phyloP scores from a whole-genome alignment of 1,284 basidiomycete genomes.

The Austropuccinia psidii region DNA sequence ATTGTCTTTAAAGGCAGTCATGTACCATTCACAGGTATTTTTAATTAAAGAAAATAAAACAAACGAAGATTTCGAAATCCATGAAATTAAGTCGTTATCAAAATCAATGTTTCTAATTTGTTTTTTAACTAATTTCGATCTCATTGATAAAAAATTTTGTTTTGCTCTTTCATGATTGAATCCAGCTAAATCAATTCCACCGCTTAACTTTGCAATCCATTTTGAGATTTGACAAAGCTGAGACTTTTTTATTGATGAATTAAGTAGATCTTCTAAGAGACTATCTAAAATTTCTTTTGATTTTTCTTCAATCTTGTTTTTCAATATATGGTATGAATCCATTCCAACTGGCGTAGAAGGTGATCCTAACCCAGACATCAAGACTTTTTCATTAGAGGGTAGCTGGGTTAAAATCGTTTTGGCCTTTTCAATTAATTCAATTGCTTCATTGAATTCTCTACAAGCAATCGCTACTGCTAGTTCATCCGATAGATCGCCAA shows the following conservation, averaged over 20 bases:
- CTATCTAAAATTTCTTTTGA: conserved; percentile 64
- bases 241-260: conserved; percentile 69
- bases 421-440: conserved; percentile 65
- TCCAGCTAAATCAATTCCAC: conserved; percentile 47
- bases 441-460: conserved; percentile 78
- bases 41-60: conserved; percentile 83
- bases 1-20: conserved; percentile 89
- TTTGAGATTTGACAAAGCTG: conserved; percentile 64
- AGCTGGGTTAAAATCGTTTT: background rate
- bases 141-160: conserved; percentile 70
- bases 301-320: conserved; percentile 60
- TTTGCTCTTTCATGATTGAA: conserved; percentile 71
- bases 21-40: conserved; percentile 96
- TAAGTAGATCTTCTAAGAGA: conserved; percentile 65
- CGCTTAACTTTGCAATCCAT: conserved; percentile 57
- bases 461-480: conserved; percentile 83
- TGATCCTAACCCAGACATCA: too few species aligned
- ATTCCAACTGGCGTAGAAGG: too few species aligned
- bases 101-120: conserved; percentile 77
- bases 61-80: conserved; percentile 66
- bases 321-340: conserved; percentile 36
- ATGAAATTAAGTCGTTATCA: conserved; percentile 77
- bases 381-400: background rate
- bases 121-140: conserved; percentile 65
- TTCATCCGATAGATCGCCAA: conserved; percentile 83